These are phyloP conservation scores for Starmerella sirachaensis DNA, from an alignment of 805 yeast genomes.

Conservation along the genomic window DNA sequence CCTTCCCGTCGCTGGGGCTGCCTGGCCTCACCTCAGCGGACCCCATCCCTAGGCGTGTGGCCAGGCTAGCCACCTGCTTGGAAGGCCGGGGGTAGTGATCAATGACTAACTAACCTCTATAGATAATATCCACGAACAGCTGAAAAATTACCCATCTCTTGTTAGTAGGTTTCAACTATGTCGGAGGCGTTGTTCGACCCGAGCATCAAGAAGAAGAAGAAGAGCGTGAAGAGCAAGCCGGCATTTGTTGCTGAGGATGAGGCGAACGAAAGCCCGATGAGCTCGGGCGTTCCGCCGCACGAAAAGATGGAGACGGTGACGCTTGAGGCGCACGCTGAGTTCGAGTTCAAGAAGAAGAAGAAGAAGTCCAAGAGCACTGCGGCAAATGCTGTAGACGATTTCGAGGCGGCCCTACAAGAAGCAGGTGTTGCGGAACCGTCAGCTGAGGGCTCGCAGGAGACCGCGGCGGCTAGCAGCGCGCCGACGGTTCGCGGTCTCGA, in stretches of 20 bases:
- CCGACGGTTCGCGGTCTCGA: slow-evolving; percentile 17
- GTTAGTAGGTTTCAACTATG: too few relatives aligned
- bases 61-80: too few relatives aligned
- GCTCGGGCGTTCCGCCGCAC: slow-evolving; percentile 27
- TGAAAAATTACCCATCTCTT: too few relatives aligned
- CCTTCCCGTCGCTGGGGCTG: too few relatives aligned
- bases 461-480: slow-evolving; percentile 21
- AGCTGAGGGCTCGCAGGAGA: slow-evolving; percentile 13
- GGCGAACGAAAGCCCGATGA: slow-evolving; percentile 45
- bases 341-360: slow-evolving; percentile 48
- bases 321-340: slow-evolving; percentile 21
- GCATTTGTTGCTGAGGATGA: slow-evolving; percentile 32
- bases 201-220: slow-evolving; percentile 30
- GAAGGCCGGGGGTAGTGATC: too few relatives aligned
- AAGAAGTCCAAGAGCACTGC: slow-evolving; percentile 64
- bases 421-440: slow-evolving; percentile 65
- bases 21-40: too few relatives aligned
- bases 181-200: slow-evolving; percentile 27
- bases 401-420: slow-evolving; percentile 76
- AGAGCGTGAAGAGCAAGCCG: slow-evolving; percentile 27
- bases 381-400: slow-evolving; percentile 54
- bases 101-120: too few relatives aligned
- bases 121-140: too few relatives aligned
- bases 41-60: too few relatives aligned
- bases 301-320: slow-evolving; percentile 12